Evolutionary conservation across 352 stramenopile genomes (phyloP).

Genomic region (Nothophytophthora sp.): DNA sequence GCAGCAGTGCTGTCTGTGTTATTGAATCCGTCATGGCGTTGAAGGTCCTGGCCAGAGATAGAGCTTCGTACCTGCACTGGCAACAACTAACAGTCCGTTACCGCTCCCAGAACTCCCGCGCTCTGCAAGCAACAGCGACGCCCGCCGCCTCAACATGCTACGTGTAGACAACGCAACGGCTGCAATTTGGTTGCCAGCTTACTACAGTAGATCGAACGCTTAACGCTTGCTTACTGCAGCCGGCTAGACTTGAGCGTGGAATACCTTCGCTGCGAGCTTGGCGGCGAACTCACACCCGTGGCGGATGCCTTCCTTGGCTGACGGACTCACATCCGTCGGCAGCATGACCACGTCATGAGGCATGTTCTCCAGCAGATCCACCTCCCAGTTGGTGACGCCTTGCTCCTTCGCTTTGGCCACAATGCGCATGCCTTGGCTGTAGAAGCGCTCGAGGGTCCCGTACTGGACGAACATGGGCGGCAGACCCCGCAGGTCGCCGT

Average conservation of each 20-base stretch:
- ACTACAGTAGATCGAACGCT: not conserved
- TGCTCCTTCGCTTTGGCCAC: slow-evolving; percentile 11
- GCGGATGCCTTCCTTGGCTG: slow-evolving; percentile 9
- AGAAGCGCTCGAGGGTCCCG: slow-evolving; percentile 12
- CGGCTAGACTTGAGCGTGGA: slow-evolving; percentile 65
- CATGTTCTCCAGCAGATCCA: slow-evolving; percentile 19
- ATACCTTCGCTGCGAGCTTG: slow-evolving; percentile 1
- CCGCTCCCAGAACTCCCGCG: no score
- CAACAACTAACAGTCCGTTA: no score
- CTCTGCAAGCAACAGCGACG: no score
- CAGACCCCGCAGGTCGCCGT: slow-evolving; percentile 20
- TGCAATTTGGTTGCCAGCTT: not conserved
- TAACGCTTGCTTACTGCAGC: slow-evolving; percentile 85
- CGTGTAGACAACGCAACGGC: no score
- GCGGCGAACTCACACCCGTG: slow-evolving; percentile 7
- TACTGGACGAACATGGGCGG: slow-evolving; percentile 22
- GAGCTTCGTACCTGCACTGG: no score
- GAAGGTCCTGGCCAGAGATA: no score
- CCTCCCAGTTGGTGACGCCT: slow-evolving; percentile 15
- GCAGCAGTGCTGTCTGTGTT: no score
- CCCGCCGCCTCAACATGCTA: no score
- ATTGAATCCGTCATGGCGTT: no score
- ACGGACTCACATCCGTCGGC: slow-evolving; percentile 11
- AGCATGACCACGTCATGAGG: slow-evolving; percentile 8
- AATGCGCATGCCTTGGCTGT: slow-evolving; percentile 8